These are phyloP conservation scores for Paraconiothyrium sp. DNA, from an alignment of 2,329 filamentous ascomycete genomes.

Conservation along the genomic window DNA sequence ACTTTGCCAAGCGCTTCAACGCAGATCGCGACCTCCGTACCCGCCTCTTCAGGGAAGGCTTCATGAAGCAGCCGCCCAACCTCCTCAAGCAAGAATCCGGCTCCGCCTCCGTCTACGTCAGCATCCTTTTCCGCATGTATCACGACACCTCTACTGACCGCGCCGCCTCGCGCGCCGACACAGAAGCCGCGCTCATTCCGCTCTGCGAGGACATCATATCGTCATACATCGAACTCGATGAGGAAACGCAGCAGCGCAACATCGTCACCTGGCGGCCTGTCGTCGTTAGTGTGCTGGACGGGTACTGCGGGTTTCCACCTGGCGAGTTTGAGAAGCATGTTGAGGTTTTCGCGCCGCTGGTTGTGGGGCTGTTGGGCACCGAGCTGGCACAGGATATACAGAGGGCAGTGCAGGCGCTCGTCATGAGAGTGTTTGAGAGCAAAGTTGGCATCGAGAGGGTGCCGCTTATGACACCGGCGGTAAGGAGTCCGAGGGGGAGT, in stretches of 20 bases:
- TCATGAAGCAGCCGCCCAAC: slow-evolving; percentile 99
- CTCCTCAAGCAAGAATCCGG: slow-evolving; percentile 96
- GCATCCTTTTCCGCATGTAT: slow-evolving; percentile 97
- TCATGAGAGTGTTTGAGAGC: slow-evolving; percentile 81
- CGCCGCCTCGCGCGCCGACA: slow-evolving; percentile 79
- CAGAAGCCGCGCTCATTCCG: slow-evolving; percentile 90
- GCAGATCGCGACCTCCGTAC: slow-evolving; percentile 95
- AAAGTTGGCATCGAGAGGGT: slow-evolving; percentile 35
- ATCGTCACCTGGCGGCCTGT: slow-evolving; percentile 97
- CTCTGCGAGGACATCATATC: slow-evolving; percentile 94
- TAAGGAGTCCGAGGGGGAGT: slow-evolving; percentile 5
- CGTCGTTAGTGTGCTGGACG: slow-evolving; percentile 95
- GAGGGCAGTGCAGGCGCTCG: slow-evolving; percentile 76
- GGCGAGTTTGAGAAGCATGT: slow-evolving; percentile 83
- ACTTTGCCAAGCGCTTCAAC: slow-evolving; percentile 97
- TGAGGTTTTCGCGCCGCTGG: slow-evolving; percentile 83
- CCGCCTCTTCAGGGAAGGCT: slow-evolving; percentile 94
- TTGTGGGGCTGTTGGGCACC: slow-evolving; percentile 81
- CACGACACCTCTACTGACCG: slow-evolving; percentile 87
- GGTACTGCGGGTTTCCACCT: slow-evolving; percentile 83
- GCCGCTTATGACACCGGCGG: slow-evolving; percentile 34
- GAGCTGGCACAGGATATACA: slow-evolving; percentile 85
- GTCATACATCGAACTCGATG: slow-evolving; percentile 85
- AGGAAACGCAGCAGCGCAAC: slow-evolving; percentile 96
- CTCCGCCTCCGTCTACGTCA: slow-evolving; percentile 91